phyloP scores from a whole-genome alignment of 2,329 filamentous ascomycete species.

The Incumbomyces lentus region DNA sequence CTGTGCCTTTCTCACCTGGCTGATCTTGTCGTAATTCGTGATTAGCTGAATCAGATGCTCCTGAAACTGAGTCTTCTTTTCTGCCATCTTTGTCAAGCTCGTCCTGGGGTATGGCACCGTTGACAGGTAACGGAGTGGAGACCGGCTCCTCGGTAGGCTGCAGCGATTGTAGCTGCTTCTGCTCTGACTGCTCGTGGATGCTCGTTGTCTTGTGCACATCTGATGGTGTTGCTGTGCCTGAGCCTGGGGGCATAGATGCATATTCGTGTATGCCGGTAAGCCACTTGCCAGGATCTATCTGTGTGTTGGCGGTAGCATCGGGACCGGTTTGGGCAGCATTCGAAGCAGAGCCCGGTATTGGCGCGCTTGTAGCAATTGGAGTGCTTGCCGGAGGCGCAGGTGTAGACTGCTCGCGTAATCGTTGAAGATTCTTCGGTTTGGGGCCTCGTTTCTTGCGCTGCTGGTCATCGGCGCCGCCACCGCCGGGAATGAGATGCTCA shows the following conservation, averaged over 20 bases:
- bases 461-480: constrained; percentile 1
- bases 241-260: constrained; percentile 20
- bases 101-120: background rate
- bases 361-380: background rate
- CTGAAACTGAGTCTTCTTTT: no score
- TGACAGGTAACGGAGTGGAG: background rate
- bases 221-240: background rate
- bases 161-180: background rate
- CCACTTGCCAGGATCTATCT: background rate
- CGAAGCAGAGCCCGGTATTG: background rate
- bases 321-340: background rate
- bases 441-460: constrained; percentile 19
- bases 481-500: background rate
- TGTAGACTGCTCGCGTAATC: background rate
- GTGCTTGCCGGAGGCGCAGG: background rate
- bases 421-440: constrained; percentile 14
- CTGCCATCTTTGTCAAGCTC: background rate
- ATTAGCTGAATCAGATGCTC: no score
- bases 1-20: no score
- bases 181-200: background rate
- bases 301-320: background rate
- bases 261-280: constrained; percentile 34
- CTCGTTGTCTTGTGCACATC: background rate
- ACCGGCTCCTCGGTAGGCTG: background rate
- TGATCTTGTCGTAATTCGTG: no score